Conservation (phyloP, 2,329 filamentous ascomycete genomes). For the Penicillium sp. region DNA sequence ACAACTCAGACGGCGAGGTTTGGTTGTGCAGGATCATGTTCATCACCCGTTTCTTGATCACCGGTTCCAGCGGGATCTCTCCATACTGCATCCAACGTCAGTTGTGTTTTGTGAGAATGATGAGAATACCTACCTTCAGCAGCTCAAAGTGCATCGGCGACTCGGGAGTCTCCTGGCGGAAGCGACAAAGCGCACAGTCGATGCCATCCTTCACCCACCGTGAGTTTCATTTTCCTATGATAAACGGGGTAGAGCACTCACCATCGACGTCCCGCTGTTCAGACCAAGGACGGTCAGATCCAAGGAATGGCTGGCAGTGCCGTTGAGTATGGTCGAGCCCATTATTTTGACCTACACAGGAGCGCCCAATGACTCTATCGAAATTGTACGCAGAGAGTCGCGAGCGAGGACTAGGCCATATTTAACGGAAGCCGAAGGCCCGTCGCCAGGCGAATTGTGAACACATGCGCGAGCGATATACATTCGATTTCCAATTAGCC, state of each 20-base stretch:
- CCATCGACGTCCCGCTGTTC: slow-evolving; percentile 58
- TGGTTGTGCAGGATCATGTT: slow-evolving; percentile 58
- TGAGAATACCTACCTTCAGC: slow-evolving; percentile 33
- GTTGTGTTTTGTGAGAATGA: not conserved
- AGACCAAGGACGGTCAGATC: slow-evolving; percentile 58
- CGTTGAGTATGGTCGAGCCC: too few species aligned
- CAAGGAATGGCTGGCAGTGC: slow-evolving; percentile 32
- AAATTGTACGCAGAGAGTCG: not conserved
- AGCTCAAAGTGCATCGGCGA: slow-evolving; percentile 59
- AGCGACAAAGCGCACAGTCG: slow-evolving; percentile 61
- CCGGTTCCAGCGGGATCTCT: slow-evolving; percentile 56
- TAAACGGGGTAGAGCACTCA: slow-evolving; percentile 2
- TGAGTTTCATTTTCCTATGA: not conserved
- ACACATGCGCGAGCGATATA: not conserved
- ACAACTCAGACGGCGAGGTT: slow-evolving; percentile 56
- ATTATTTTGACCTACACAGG: not conserved
- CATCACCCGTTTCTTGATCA: slow-evolving; percentile 60
- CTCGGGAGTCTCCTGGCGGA: slow-evolving; percentile 55
- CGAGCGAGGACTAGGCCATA: not conserved
- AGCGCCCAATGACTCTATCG: not conserved
- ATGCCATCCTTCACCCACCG: slow-evolving; percentile 51
- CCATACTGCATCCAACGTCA: slow-evolving; percentile 47
- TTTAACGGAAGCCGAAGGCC: not conserved
- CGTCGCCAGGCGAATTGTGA: not conserved
- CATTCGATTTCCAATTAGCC: not conserved